Base-by-base conservation (phyloP, 352 stramenopile genomes). In the Phytophthora brassicae region DNA sequence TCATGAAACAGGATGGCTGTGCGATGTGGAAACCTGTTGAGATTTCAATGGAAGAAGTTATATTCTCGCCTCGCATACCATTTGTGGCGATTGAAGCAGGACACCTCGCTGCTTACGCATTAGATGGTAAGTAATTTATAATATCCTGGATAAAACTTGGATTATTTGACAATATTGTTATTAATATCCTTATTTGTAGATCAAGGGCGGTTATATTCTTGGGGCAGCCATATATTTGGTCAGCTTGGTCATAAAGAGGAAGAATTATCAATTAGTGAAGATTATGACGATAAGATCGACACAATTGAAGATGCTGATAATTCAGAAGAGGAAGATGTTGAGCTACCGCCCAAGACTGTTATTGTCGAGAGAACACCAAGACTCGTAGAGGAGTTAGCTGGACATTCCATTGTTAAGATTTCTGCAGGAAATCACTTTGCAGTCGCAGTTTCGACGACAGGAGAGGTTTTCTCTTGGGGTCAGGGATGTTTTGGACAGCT, bases 371-470 rank as follows among this genome's bases (percentile, higher is more conserved):
- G 31, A 33, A 24, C 17, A 0, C 72, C 69, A 12, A 68, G 43
- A 23, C 44, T 56, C 1, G 50, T 84, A 2, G n/a, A 53, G n/a
- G 29, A n/a, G 1, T 59, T 84, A 11, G 11, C 16, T 26, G 43
- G 42, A 9, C 42, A 72, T 16, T 17, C 16, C 1, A 48, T 91
- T 13, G 48, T 70, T 1, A 83, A 83, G 23, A 26, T 94, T 7
- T 73, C 75, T 8, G 66, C 73, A 20, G 85, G 85, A 6, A 88
- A 86, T 48, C 82, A 91, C 56, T 94, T 90, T 51, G 74, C 64
- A 0, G 43, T 90, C 17, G 81, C 77, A 13, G 57, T 82, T 6
- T 79, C 78, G 7, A 52, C 38, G 6, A 50, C 20, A 13, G 83
- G 81, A 0, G 38, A 54, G 16, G 64, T 80, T 6, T 91, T 81